phyloP scores from a whole-genome alignment of 192 early-diverging fungal species.

The Backusella macrospora region DNA sequence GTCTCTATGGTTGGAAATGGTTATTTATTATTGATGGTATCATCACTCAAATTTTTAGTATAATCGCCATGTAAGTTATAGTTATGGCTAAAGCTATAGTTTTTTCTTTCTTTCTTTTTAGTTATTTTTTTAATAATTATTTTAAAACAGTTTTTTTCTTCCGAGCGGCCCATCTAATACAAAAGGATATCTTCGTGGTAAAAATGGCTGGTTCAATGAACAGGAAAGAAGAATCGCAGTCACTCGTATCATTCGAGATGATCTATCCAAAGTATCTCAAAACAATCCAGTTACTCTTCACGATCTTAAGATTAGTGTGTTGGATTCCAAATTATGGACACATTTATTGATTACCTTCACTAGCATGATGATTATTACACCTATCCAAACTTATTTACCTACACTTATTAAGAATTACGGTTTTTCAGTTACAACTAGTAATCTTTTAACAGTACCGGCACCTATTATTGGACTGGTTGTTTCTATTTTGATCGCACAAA shows the following conservation, averaged over 20 bases:
- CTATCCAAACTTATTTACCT: conserved; percentile 23
- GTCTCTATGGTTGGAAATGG: conserved; percentile 67
- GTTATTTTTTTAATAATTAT: not conserved
- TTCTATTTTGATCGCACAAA: conserved; percentile 16
- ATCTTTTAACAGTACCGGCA: conserved; percentile 27
- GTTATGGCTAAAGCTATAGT: not conserved
- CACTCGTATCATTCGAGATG: conserved; percentile 64
- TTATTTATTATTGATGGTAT: conserved; percentile 65
- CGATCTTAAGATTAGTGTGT: conserved; percentile 16
- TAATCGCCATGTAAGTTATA: conserved; percentile 45
- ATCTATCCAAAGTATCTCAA: conserved; percentile 49
- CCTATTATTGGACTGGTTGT: conserved; percentile 17
- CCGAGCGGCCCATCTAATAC: conserved; percentile 48
- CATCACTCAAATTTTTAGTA: conserved; percentile 52
- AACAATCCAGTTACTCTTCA: conserved; percentile 17
- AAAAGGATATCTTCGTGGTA: conserved; percentile 35
- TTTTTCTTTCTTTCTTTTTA: no score
- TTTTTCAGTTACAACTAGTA: conserved; percentile 26
- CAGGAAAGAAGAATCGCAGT: conserved; percentile 56
- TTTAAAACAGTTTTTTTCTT: conserved; percentile 46
- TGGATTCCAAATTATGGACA: conserved; percentile 29
- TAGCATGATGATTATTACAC: conserved; percentile 26
- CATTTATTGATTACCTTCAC: conserved; percentile 32
- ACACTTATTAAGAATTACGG: conserved; percentile 26
- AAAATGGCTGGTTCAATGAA: conserved; percentile 50